Evolutionary conservation across 495 filamentous ascomycete genomes (phyloP).

Genomic region (Penicillium samsonianum): DNA sequence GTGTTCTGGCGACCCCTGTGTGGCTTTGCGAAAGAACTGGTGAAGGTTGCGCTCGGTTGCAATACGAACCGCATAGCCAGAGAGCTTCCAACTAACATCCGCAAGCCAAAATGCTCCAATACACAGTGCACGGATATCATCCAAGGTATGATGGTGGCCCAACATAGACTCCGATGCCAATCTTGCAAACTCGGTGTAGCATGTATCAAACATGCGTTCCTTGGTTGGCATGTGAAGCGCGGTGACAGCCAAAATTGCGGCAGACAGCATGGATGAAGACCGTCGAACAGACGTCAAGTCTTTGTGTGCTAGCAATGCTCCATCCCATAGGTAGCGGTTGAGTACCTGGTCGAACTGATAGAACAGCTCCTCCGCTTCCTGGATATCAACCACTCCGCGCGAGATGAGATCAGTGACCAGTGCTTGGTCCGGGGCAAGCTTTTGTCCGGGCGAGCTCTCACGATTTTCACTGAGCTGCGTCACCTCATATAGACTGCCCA

Average conservation of each 20-base stretch:
- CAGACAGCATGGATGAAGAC: constrained; percentile 52
- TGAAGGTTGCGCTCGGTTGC: constrained; percentile 55
- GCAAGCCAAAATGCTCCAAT: constrained; percentile 58
- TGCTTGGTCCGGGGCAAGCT: constrained; percentile 39
- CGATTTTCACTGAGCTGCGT: constrained; percentile 55
- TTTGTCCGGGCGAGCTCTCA: constrained; percentile 38
- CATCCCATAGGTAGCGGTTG: constrained; percentile 57
- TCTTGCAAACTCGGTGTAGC: constrained; percentile 54
- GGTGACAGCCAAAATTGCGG: constrained; percentile 53
- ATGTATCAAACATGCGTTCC: constrained; percentile 50
- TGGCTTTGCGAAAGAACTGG: constrained; percentile 52
- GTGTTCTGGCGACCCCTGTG: constrained; percentile 48
- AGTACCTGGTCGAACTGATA: constrained; percentile 53
- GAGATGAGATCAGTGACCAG: constrained; percentile 56
- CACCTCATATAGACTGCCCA: constrained; percentile 62
- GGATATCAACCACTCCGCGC: constrained; percentile 45
- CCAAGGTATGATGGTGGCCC: constrained; percentile 49
- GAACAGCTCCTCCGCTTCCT: constrained; percentile 54
- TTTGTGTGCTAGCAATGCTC: constrained; percentile 47
- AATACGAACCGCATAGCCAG: constrained; percentile 57
- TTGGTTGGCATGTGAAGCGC: constrained; percentile 53
- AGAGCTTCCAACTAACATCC: constrained; percentile 58
- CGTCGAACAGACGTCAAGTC: constrained; percentile 46
- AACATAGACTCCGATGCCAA: constrained; percentile 55
- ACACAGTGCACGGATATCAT: constrained; percentile 55